phyloP scores from a whole-genome alignment of 345 rosid species.

The Gossypium bickii region DNA sequence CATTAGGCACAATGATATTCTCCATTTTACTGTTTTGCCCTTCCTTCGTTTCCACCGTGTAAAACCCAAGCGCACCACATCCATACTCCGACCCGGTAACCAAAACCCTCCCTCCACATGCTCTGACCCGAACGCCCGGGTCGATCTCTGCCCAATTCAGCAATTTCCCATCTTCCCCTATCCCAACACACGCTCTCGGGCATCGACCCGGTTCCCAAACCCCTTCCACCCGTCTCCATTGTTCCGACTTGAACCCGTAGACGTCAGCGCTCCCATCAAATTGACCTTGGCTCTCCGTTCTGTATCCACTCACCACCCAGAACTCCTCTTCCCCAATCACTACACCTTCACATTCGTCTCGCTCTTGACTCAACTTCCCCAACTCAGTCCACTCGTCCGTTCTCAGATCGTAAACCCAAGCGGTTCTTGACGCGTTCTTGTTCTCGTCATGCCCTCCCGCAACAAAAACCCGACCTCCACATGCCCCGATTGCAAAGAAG shows the following conservation, averaged over 20 bases:
- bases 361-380: conserved; percentile 44
- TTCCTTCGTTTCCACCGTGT: conserved; percentile 15
- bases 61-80: conserved; percentile 46
- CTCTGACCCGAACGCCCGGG: conserved; percentile 29
- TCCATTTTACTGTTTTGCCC: conserved; percentile 36
- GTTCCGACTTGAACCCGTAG: conserved; percentile 27
- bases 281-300: conserved; percentile 50
- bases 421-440: conserved; percentile 56
- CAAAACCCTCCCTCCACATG: conserved; percentile 30
- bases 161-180: conserved; percentile 27
- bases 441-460: conserved; percentile 71
- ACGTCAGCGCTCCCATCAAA: conserved; percentile 52
- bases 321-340: conserved; percentile 44
- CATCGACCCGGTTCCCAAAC: conserved; percentile 45
- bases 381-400: conserved; percentile 54
- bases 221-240: conserved; percentile 43
- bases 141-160: conserved; percentile 27
- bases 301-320: conserved; percentile 66
- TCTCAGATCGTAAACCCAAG: conserved; percentile 52
- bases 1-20: conserved; percentile 29
- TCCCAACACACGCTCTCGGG: conserved; percentile 36
- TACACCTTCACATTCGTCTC: conserved; percentile 64
- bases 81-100: conserved; percentile 48
- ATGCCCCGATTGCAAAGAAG: conserved; percentile 48
- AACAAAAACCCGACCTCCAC: conserved; percentile 31